Percentiles rank a stretch among this genome's conserved stretches.
phyloP scores from a whole-genome alignment of 768 basidiomycete genomes.

The Steccherinum ochraceum region DNA sequence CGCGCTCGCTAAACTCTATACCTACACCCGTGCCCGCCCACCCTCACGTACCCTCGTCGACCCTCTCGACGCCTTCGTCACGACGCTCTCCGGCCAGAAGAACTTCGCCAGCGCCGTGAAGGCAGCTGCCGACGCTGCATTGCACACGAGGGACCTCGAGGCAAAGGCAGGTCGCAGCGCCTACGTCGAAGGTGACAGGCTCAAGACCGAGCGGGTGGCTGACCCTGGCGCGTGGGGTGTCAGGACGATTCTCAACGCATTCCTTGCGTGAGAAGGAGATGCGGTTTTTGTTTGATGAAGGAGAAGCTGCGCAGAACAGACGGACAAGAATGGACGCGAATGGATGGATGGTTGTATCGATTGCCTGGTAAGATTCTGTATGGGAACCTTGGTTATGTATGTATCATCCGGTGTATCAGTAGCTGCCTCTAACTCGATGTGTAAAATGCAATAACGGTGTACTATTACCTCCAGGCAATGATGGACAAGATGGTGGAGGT shows the following conservation, averaged over 20 bases:
- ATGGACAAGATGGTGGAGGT: too few relatives aligned
- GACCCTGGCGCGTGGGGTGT: slow-evolving; percentile 95
- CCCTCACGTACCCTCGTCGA: slow-evolving; percentile 93
- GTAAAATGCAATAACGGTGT: too few relatives aligned
- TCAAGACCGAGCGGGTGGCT: slow-evolving; percentile 56
- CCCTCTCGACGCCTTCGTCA: slow-evolving; percentile 75
- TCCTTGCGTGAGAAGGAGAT: background rate
- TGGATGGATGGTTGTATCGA: too few relatives aligned
- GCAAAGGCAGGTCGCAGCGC: slow-evolving; percentile 88
- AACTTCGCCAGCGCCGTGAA: slow-evolving; percentile 45
- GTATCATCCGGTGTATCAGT: too few relatives aligned
- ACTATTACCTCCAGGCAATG: too few relatives aligned
- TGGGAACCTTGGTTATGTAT: too few relatives aligned
- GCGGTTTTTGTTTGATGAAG: slow-evolving; percentile 7
- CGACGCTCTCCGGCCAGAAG: slow-evolving; percentile 31
- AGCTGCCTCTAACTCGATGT: too few relatives aligned
- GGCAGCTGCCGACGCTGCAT: slow-evolving; percentile 61
- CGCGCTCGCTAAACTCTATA: slow-evolving; percentile 61
- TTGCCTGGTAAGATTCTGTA: too few relatives aligned
- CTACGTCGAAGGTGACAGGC: slow-evolving; percentile 68
- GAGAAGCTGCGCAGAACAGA: too few relatives aligned
- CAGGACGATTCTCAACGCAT: slow-evolving; percentile 57
- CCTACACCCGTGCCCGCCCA: slow-evolving; percentile 83
- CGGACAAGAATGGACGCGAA: too few relatives aligned
- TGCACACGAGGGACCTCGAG: slow-evolving; percentile 64